Evolutionary conservation across 2,329 filamentous ascomycete genomes (phyloP).

Genomic region (Penicillium brasilianum): DNA sequence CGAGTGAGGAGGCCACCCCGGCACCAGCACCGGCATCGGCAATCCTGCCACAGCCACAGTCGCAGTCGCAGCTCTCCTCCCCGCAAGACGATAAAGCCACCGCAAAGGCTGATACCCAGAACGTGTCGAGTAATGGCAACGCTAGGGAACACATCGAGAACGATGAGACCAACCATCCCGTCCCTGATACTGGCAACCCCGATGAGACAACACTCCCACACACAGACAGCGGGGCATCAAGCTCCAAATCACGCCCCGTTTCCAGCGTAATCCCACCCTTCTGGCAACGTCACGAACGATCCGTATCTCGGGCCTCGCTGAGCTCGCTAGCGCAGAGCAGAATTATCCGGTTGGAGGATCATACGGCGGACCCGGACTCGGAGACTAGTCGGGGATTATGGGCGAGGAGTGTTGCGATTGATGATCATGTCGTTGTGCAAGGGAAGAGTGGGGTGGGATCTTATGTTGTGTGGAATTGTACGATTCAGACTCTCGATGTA

Average conservation of each 20-base stretch:
- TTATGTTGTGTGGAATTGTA: conserved; percentile 94
- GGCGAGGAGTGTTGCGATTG: conserved; percentile 66
- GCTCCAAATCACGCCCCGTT: conserved; percentile 25
- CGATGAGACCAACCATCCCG: not conserved
- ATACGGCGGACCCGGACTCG: conserved; percentile 62
- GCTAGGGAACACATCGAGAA: not conserved
- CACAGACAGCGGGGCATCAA: conserved; percentile 16
- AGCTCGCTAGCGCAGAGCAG: conserved; percentile 46
- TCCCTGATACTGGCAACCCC: not conserved
- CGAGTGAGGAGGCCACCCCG: conserved; percentile 44
- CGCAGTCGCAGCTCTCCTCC: conserved; percentile 33
- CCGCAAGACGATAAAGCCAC: conserved; percentile 2
- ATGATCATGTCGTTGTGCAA: conserved; percentile 66
- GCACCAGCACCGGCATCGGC: conserved; percentile 24
- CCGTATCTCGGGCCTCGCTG: conserved; percentile 48
- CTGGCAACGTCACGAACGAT: conserved; percentile 50
- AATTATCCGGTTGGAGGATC: conserved; percentile 66
- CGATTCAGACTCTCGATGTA: conserved; percentile 82
- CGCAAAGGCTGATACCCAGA: no score
- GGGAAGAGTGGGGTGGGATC: conserved; percentile 71
- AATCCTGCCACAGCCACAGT: conserved; percentile 18
- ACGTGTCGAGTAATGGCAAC: no score
- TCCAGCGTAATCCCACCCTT: conserved; percentile 50
- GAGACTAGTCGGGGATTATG: conserved; percentile 64
- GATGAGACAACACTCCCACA: conserved; percentile 4